Base-by-base conservation (phyloP, 2,329 filamentous ascomycete species). In the Fusarium camptoceras region DNA sequence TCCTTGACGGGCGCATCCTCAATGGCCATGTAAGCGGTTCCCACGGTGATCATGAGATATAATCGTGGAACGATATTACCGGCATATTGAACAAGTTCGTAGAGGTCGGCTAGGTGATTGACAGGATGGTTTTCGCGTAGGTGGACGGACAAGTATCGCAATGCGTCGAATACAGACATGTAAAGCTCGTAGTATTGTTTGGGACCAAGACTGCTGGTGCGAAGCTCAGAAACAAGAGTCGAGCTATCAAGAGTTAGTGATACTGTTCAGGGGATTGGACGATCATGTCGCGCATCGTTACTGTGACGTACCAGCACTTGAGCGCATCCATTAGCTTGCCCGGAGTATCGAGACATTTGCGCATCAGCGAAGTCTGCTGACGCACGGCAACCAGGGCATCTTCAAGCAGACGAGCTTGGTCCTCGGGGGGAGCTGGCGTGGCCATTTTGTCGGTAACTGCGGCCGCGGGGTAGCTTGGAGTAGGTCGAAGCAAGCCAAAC, bases 101-200 rank as follows among this genome's bases (percentile, higher is more conserved):
- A 99, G 41, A 99, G 87, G 80, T 99, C 96, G 81, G 96, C 96
- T 59, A 99, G 90, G 84, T 99, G 96, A 81, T 99, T 98, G 73
- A 97, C 92, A 6, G 96, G 96, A 81, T 99, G 96, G 77, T 94
- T 98, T 79, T 99, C 96, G 82, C 94, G 94, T 46, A 99, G 91
- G 82, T 98, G 97, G 70, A 97, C 93, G 57, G 96, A 97, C 55
- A 99, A 90, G 82, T 98, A 95, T 80, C 96, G 94, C 79, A 99
- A 84, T 70, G 97, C 95, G 85, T 99, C 96, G 82, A 99, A 99
- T 68, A 99, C 94, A 72, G 96, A 89, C 96, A 99, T 99, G 84
- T 99, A 99, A 62, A 99, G 89, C 85, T 99, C 97, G 82, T 99
- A 99, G 85, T 99, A 99, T 82, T 99, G 96, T 82, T 99, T 99